A percentile compares a stretch with the other conserved stretches of the same genome.
Evolutionary conservation across 495 filamentous ascomycete species (phyloP).

Genomic region (Daldinia decipiens): DNA sequence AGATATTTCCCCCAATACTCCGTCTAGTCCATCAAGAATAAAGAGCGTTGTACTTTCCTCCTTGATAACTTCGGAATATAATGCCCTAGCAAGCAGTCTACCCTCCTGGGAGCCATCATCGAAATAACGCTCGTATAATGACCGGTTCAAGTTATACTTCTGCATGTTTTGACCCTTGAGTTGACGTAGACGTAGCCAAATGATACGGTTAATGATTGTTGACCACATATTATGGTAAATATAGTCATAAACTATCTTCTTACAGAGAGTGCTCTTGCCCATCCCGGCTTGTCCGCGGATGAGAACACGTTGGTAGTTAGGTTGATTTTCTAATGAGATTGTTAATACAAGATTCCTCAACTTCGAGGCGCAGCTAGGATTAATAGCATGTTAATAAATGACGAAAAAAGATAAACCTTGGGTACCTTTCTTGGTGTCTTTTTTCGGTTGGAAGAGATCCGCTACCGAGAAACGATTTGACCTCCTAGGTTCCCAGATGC

Average conservation of each 20-base stretch:
- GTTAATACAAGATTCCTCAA: too few relatives aligned
- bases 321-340: background rate
- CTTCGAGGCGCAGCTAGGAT: too few relatives aligned
- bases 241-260: background rate
- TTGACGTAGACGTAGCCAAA: background rate
- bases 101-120: background rate
- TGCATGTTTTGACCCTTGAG: background rate
- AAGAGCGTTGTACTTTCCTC: background rate
- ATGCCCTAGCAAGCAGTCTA: background rate
- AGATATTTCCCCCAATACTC: background rate
- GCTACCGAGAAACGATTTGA: background rate
- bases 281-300: background rate
- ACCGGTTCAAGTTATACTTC: background rate
- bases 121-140: background rate
- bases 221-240: background rate
- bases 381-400: too few relatives aligned
- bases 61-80: background rate
- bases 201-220: background rate
- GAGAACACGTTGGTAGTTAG: background rate
- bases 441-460: background rate
- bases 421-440: background rate
- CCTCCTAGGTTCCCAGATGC: too few relatives aligned
- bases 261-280: background rate
- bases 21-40: background rate
- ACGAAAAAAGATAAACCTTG: too few relatives aligned